Base-by-base conservation (phyloP, 2,329 filamentous ascomycete genomes). In the Fusarium scirpi region DNA sequence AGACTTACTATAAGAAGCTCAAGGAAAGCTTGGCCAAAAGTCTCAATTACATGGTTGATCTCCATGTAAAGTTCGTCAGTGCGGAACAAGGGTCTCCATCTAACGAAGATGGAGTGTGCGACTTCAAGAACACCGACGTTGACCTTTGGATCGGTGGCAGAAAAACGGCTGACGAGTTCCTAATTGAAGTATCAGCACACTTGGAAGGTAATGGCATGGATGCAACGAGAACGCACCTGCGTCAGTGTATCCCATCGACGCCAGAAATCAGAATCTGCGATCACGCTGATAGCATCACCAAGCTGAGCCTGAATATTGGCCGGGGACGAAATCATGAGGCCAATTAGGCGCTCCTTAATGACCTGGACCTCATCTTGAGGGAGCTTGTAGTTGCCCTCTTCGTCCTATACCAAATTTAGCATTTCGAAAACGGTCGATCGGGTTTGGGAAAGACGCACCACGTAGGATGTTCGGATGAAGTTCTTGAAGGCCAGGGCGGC, bases 181-280 rank as follows among this genome's bases (percentile, higher is more conserved):
- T 92, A 67, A 16, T 72, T 13, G 9, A 15, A 56, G 22, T 10
- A 29, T 71, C 29, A 77, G 49, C n/a, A 29, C 27, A 24, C 58
- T 18, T 15, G 10, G n/a, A 10, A 29, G 9, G 2, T 8, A n/a
- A 25, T 11, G 25, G 9, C 12, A 18, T 15, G n/a, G 22, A n/a
- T 24, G 5, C 20, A 25, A 20, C 18, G 27, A 40, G 6, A 41
- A 77, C 86, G 71, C 81, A 92, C 91, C 84, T 92, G 89, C 29
- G 97, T 94, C 65, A 99, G 86, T n/a, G 94, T 97, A 77, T 98
- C 92, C 96, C 96, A 99, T 76, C 92, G 88, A 80, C 92, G 87
- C 91, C 92, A 99, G 81, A 99, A 99, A 80, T 99, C 96, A 73
- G 94, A 98, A 82, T 98, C 95, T 65, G 96, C 96, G 76, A 99